Base-by-base conservation (phyloP, 2,329 filamentous ascomycete species). In the Colletotrichum endophyticum region DNA sequence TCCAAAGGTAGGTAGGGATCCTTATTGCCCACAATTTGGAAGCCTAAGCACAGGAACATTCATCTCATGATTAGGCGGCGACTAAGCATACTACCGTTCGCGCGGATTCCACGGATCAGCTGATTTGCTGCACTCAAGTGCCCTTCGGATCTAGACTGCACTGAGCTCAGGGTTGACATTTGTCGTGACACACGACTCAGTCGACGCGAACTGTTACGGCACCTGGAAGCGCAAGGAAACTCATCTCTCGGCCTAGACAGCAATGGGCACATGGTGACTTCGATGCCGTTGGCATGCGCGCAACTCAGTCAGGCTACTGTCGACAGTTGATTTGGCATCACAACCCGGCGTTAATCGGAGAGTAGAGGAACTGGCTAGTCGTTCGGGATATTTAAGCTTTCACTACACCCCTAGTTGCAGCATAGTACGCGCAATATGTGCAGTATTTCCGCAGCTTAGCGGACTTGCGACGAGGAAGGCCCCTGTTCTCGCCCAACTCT, bases 261-360 rank as follows among this genome's bases (percentile, higher is more conserved):
- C 9, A 53, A 53, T 13, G 44, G 2, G 2, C 13, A n/a, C 9
- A 9, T 2, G 39, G 0, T 6, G 39, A 5, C 4, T 11, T 5
- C 2, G 9, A 6, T 3, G 8, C 0, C 19, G 5, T 19, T 53
- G 4, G n/a, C n/a, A 7, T 22, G 44, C 9, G 1, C 19, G 44
- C n/a, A 22, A 22, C 44, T 49, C 44, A 49, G n/a, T 11, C 19
- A 49, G 3, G 13, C 6, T 3, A 49, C 19, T 49, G 39, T 49
- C 9, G 39, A n/a, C 0, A 19, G 19, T 12, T 49, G 44, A 53
- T 53, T 22, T 25, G 44, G 2, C 12, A 53, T 12, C 39, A 6
- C 19, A n/a, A n/a, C 19, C 19, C 39, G 39, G 39, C 39, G 39
- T 12, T 12, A 6, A 12, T 49, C 9, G 19, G 39, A n/a, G 19